Evolutionary conservation across 2,329 filamentous ascomycete species (phyloP).

Genomic region (Fusarium pilosicola): DNA sequence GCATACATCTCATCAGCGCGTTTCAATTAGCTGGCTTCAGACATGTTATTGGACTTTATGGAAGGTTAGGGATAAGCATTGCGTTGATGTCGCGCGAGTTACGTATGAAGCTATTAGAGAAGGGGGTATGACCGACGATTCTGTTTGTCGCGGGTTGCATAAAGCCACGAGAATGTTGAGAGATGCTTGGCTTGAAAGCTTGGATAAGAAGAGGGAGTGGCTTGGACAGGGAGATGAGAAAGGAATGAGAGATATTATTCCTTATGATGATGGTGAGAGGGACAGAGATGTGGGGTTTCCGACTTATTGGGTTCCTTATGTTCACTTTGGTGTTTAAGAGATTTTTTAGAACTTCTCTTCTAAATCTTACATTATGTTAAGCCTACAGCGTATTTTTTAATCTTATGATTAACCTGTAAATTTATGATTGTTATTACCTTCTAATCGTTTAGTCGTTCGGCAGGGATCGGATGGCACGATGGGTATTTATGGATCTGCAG

Average conservation of each 20-base stretch:
- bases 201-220: background rate
- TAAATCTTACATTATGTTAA: background rate
- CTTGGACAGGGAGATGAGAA: background rate
- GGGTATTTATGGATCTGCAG: too few species aligned
- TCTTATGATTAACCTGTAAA: too few species aligned
- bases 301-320: background rate
- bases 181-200: background rate
- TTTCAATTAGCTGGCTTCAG: background rate
- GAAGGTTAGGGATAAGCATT: background rate
- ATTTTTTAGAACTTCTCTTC: background rate
- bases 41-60: background rate
- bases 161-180: background rate
- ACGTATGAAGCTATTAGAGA: background rate
- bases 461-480: too few species aligned
- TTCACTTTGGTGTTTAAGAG: constrained; percentile 5
- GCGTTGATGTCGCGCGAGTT: background rate
- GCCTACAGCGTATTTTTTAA: too few species aligned
- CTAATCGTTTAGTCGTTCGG: too few species aligned
- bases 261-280: background rate
- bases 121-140: background rate
- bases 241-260: background rate
- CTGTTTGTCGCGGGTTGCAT: background rate
- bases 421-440: too few species aligned
- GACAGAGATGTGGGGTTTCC: too few species aligned
- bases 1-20: constrained; percentile 3